Conservation (phyloP, 225 moss, liverwort and hornwort genomes). For the Physcomitrellopsis africana region DNA sequence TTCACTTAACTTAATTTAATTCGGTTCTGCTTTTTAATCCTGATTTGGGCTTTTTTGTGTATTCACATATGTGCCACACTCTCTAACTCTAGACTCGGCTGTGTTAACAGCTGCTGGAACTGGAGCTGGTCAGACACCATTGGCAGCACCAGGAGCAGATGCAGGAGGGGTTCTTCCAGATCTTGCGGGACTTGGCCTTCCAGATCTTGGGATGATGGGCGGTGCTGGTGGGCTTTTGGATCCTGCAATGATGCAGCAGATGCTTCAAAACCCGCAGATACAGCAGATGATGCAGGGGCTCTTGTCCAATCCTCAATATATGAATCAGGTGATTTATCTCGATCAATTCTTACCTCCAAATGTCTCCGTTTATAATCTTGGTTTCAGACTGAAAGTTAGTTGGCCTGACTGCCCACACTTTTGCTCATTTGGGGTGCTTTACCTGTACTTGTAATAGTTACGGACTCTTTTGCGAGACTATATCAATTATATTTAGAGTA, state of each 20-base stretch:
- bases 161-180: conserved; percentile 52
- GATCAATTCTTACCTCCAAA: too few species aligned
- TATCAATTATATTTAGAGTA: too few species aligned
- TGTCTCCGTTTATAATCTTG: too few species aligned
- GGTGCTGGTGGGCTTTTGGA: conserved; percentile 61
- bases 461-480: too few species aligned
- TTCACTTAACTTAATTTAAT: too few species aligned
- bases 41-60: too few species aligned
- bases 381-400: too few species aligned
- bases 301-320: conserved; percentile 82
- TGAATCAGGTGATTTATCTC: conserved; percentile 72
- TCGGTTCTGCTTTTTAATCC: too few species aligned
- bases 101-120: conserved; percentile 48
- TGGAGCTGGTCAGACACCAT: too few species aligned
- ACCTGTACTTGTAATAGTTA: too few species aligned
- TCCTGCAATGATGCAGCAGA: conserved; percentile 87
- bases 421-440: too few species aligned
- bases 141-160: conserved; percentile 35
- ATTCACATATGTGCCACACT: neutral
- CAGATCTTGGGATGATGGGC: conserved; percentile 67
- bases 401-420: too few species aligned
- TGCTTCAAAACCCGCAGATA: conserved; percentile 95
- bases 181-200: conserved; percentile 74
- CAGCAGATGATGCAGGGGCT: conserved; percentile 99
- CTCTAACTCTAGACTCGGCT: neutral